phyloP scores from a whole-genome alignment of 441 rosid species.

The Populus hybrid region DNA sequence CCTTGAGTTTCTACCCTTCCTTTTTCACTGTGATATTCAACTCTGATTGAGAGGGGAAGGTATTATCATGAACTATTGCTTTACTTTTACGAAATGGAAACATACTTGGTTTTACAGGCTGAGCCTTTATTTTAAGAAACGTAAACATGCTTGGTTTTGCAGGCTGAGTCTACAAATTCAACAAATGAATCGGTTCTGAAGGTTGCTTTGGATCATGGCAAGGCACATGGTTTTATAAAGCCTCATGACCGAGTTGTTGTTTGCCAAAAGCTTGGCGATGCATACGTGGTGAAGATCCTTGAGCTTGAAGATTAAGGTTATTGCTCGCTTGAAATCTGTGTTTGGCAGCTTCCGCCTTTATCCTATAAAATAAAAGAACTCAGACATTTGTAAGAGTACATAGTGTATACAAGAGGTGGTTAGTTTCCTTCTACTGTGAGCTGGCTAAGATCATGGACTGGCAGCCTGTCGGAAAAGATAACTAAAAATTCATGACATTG shows the following conservation, averaged over 20 bases:
- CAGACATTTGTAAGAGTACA: not conserved
- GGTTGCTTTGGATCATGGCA: constrained; percentile 84
- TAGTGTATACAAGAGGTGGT: not conserved
- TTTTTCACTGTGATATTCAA: too few species aligned
- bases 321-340: not conserved
- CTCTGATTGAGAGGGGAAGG: too few species aligned
- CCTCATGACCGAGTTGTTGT: constrained; percentile 75
- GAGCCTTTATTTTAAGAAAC: too few species aligned
- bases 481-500: too few species aligned
- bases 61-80: too few species aligned
- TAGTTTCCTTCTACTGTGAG: too few species aligned
- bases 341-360: too few species aligned
- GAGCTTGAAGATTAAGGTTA: constrained; percentile 64
- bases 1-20: too few species aligned
- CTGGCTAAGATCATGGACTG: not conserved
- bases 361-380: not conserved
- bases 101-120: too few species aligned
- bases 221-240: constrained; percentile 53
- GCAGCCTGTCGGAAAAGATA: not conserved
- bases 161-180: constrained; percentile 74
- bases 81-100: too few species aligned
- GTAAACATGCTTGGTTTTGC: constrained; percentile 1
- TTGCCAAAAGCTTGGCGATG: constrained; percentile 87
- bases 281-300: constrained; percentile 78
- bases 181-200: constrained; percentile 79